Conservation (phyloP, 768 basidiomycete genomes). For the Lactarius hengduanensis region DNA sequence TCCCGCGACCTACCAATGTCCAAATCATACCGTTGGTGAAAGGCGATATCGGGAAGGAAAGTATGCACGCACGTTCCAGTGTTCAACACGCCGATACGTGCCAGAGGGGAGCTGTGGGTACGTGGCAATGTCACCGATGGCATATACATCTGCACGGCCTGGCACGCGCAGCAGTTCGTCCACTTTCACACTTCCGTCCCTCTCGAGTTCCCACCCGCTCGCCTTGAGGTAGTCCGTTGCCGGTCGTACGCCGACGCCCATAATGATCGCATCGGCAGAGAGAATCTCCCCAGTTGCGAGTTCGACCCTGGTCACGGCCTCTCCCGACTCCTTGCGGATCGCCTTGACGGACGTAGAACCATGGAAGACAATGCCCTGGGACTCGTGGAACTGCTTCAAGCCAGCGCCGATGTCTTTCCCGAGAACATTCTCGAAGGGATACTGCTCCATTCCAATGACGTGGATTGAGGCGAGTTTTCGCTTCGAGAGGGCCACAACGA, state of each 20-base stretch:
- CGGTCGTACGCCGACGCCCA: conserved; percentile 85
- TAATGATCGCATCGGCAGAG: conserved; percentile 72
- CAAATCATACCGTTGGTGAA: not conserved
- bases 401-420: conserved; percentile 78
- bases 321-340: conserved; percentile 53
- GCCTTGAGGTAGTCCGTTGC: conserved; percentile 76
- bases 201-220: conserved; percentile 68
- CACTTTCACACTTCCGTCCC: conserved; percentile 73
- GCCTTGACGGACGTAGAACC: conserved; percentile 67
- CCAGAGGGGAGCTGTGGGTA: conserved; percentile 63
- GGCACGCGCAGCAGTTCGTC: conserved; percentile 69
- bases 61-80: conserved; percentile 71
- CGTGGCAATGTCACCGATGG: conserved; percentile 80
- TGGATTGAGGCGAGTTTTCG: conserved; percentile 79
- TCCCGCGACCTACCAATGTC: conserved; percentile 59
- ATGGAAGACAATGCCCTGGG: conserved; percentile 82
- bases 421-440: conserved; percentile 78
- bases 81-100: conserved; percentile 66
- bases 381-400: conserved; percentile 76
- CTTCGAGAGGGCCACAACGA: conserved; percentile 71
- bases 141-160: conserved; percentile 55
- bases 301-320: conserved; percentile 52
- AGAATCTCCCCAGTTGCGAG: conserved; percentile 43
- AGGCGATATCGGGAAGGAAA: conserved; percentile 2
- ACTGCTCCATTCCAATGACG: conserved; percentile 79